Base-by-base conservation (phyloP, 225 moss, liverwort and hornwort species). In the Anthoceros angustus region DNA sequence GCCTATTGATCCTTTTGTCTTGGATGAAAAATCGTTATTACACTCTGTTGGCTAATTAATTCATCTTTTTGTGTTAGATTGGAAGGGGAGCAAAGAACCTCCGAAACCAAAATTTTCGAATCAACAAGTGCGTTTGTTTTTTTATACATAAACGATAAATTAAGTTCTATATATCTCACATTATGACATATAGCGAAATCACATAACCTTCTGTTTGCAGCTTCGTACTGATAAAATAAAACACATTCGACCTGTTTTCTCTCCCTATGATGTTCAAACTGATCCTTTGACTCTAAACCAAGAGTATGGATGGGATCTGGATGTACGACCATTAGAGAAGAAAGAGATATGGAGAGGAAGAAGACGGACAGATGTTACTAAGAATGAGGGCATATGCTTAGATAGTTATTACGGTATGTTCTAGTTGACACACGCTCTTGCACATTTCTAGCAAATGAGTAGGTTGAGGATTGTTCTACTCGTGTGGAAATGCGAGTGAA, bases 401-500 rank as follows among this genome's bases (percentile, higher is more conserved):
- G 55, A 55, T 15, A 55, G 55, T 20, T 55, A 55, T 55, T 55
- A 55, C 14, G 55, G 55, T 55, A 55, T 55, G 55, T 55, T 55
- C 14, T 55, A 32, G 32, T 32, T 32, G 32, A 32, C 32, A 32
- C 4, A 32, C 4, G 2, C 4, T 32, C 4, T 32, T 32, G 32
- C 32, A 32, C 32, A 32, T 32, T 1, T 32, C n/a, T 32, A 32
- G 32, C 32, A 32, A 32, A 32, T 32, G 32, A 32, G 32, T 32
- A 32, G 32, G 32, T 32, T 32, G 32, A 32, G 32, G 32, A 32
- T 32, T 32, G 32, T 1, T 32, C 1, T 32, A 32, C 32, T 32
- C 4, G 32, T 32, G 1, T 32, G 4, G 32, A 32, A 4, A 32
- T 32, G 32, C 32, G 32, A 4, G 4, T 32, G 32, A 4, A 32